Evolutionary conservation across 2,329 filamentous ascomycete genomes (phyloP).

Genomic region (Trichoderma sp.): DNA sequence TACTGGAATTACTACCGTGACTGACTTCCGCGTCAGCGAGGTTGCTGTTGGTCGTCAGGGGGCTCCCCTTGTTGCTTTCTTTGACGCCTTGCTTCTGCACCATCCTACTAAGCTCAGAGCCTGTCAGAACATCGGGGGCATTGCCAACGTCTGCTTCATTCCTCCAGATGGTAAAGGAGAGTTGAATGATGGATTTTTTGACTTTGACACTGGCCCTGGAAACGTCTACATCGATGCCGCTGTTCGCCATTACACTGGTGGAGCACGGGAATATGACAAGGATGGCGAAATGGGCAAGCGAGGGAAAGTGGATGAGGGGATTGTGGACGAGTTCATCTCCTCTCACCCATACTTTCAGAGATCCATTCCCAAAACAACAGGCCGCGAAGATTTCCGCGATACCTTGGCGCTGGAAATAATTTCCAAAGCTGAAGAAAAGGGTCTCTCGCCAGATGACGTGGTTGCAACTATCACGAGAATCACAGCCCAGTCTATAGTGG

Average conservation of each 20-base stretch:
- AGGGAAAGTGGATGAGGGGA: constrained; percentile 39
- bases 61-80: constrained; percentile 48
- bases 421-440: constrained; percentile 36
- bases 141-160: constrained; percentile 51
- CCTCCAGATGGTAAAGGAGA: constrained; percentile 26
- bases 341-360: constrained; percentile 40
- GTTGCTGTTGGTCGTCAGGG: constrained; percentile 47
- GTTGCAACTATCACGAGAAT: constrained; percentile 51
- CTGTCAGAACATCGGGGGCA: constrained; percentile 54
- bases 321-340: constrained; percentile 43
- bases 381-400: constrained; percentile 50
- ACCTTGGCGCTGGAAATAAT: constrained; percentile 45
- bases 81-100: constrained; percentile 48
- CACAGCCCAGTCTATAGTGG: constrained; percentile 33
- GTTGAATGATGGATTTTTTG: constrained; percentile 26
- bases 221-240: constrained; percentile 35
- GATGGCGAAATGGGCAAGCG: constrained; percentile 42
- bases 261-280: constrained; percentile 47
- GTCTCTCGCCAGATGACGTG: constrained; percentile 41
- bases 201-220: constrained; percentile 48
- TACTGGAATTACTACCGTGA: constrained; percentile 50
- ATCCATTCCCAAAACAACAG: constrained; percentile 46
- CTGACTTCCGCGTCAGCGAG: constrained; percentile 49
- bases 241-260: constrained; percentile 33
- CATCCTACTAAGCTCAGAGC: constrained; percentile 49